Percentiles rank a stretch among this genome's conserved stretches.
Conservation (phyloP, 208 protist genomes). For the Leishmania arabica region DNA sequence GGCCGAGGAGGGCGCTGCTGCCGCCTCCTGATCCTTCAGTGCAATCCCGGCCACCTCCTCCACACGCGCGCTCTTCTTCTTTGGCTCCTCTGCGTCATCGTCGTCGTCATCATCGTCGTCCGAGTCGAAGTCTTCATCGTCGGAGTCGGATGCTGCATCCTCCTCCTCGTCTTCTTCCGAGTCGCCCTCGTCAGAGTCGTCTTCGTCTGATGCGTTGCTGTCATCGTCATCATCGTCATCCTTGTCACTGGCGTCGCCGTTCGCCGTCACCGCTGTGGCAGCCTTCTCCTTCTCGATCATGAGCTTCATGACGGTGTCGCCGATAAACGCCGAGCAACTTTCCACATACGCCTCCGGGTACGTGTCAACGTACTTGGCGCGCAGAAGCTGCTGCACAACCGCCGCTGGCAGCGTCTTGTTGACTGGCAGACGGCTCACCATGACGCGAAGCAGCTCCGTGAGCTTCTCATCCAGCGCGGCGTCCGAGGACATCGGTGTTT, state of each 20-base stretch:
- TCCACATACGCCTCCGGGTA: constrained; percentile 66
- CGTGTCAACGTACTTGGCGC: constrained; percentile 54
- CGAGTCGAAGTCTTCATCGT: constrained; percentile 41
- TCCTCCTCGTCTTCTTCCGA: constrained; percentile 45
- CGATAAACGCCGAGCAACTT: constrained; percentile 51
- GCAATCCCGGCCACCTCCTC: constrained; percentile 33
- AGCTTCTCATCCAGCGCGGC: constrained; percentile 69
- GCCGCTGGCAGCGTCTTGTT: constrained; percentile 74
- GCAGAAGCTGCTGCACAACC: constrained; percentile 73
- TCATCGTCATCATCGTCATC: constrained; percentile 16
- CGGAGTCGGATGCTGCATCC: constrained; percentile 28
- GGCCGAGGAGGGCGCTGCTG: constrained; percentile 1
- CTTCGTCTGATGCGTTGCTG: constrained; percentile 8
- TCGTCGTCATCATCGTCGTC: constrained; percentile 34
- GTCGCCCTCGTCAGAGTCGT: constrained; percentile 22
- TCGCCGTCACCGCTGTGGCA: constrained; percentile 1
- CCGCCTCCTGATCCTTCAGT: background rate
- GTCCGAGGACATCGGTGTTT: constrained; percentile 19
- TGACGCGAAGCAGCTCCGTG: constrained; percentile 56
- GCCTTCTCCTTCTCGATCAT: constrained; percentile 26
- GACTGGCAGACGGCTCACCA: constrained; percentile 65
- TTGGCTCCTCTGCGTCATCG: constrained; percentile 27
- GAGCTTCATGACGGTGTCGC: constrained; percentile 44
- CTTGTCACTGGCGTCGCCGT: constrained; percentile 13
- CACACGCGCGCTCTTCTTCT: constrained; percentile 44